Evolutionary conservation across 2,329 filamentous ascomycete species (phyloP), one percentile per base, ranked within the genome.

Genomic region (Hypoxylon sp.): DNA sequence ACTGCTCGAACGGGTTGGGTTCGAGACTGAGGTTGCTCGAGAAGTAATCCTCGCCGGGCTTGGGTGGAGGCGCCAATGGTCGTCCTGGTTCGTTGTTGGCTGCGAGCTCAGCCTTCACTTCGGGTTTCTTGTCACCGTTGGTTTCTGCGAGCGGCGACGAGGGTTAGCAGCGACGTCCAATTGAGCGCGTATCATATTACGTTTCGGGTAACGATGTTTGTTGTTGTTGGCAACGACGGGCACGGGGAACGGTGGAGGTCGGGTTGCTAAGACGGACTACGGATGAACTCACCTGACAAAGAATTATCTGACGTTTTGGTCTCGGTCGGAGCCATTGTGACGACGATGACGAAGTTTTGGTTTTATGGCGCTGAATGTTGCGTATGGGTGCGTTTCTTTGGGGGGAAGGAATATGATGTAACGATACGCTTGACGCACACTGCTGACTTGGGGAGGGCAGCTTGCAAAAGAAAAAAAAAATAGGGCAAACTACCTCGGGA

Each of bases 1-100:
- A 97, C 79, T 95, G 92, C 77, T 98, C 95, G 74, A 99, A 98
- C 7, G 95, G 94, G 79, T 99, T 98, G 63, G 93, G 93, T 82
- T 98, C 95, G 77, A 91, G 86, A 72, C 87, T 89, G 75, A 93
- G 84, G 66, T 85, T 82, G 61, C 81, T 83, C 54, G 85, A 85
- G 77, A 92, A 93, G 78, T 91, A 92, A 74, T 93, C 90, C 74
- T 85, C 85, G 67, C 80, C 80, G 57, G 88, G 86, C 78, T 89
- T 89, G 62, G 89, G 90, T 58, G 90, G 89, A 70, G 90, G 89
- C 69, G 89, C 88, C 73, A 92, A 84, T 58, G 89, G 87, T 79
- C 87, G 87, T 73, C 87, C 81, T 56, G 80, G 77, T 75, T 90
- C 87, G 77, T 82, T 81, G 82, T 86, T 85, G 72, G 82, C 76